phyloP scores from a whole-genome alignment of 2,329 filamentous ascomycete genomes.

The Fusarium falciforme region DNA sequence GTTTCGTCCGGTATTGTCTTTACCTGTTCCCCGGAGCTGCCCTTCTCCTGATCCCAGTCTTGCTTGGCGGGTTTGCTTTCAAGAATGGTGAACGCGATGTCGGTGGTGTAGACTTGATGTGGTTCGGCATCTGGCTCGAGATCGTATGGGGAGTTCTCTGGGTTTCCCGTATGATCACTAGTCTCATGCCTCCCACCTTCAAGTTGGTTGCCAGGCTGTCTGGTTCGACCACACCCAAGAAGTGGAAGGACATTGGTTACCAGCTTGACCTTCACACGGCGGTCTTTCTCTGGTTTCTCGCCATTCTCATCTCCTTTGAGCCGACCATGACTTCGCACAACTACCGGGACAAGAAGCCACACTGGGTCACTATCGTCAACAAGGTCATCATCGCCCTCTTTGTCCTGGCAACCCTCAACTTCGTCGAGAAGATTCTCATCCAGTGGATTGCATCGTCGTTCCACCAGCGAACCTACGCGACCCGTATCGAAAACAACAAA shows the following conservation, averaged over 20 bases:
- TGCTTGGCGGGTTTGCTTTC: conserved; percentile 57
- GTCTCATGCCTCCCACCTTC: conserved; percentile 61
- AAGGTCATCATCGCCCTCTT: conserved; percentile 91
- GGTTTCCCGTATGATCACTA: conserved; percentile 71
- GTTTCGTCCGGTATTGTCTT: conserved; percentile 60
- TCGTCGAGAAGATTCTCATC: conserved; percentile 91
- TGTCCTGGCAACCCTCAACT: conserved; percentile 81
- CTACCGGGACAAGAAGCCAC: conserved; percentile 51
- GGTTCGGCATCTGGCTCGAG: conserved; percentile 97
- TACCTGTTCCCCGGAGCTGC: conserved; percentile 60
- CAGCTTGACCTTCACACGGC: conserved; percentile 87
- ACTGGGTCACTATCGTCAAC: conserved; percentile 83
- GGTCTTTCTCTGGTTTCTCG: conserved; percentile 92
- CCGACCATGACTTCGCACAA: conserved; percentile 77
- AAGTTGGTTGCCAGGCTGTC: conserved; percentile 74
- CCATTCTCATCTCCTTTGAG: conserved; percentile 85
- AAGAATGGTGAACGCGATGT: conserved; percentile 59
- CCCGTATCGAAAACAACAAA: conserved; percentile 92
- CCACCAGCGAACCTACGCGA: conserved; percentile 89
- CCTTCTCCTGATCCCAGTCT: conserved; percentile 59
- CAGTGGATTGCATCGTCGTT: conserved; percentile 96
- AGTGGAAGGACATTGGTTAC: conserved; percentile 90
- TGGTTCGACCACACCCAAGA: conserved; percentile 86
- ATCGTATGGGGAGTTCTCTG: conserved; percentile 93
- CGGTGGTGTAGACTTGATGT: conserved; percentile 77